Evolutionary conservation across 352 stramenopile genomes (phyloP).

Genomic region (Phytophthora podocarpi): DNA sequence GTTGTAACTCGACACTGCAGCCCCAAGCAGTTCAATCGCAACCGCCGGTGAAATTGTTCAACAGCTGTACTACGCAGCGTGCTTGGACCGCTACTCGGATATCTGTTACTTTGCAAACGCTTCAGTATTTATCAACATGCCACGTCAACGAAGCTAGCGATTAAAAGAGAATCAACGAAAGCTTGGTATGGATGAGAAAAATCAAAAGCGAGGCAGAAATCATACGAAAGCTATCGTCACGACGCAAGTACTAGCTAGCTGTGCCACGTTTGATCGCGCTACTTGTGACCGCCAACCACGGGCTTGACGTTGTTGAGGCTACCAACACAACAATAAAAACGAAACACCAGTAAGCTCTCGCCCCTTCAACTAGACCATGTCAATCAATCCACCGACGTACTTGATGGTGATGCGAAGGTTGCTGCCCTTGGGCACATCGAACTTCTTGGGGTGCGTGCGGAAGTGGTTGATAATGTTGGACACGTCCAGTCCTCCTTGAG

Average conservation of each 20-base stretch:
- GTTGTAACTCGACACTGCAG: no score
- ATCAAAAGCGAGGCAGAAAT: conserved; percentile 7
- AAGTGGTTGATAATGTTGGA: conserved; percentile 86
- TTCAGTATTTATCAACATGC: conserved; percentile 17
- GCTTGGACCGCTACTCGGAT: no score
- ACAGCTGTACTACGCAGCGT: no score
- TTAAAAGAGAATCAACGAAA: background rate
- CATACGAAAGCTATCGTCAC: conserved; percentile 5
- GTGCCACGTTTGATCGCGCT: background rate
- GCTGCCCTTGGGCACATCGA: conserved; percentile 76
- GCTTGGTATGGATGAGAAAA: conserved; percentile 2
- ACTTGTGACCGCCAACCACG: conserved; percentile 71
- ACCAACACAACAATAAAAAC: conserved; percentile 15
- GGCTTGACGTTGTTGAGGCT: conserved; percentile 78
- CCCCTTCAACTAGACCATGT: background rate
- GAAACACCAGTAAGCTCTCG: conserved; percentile 11
- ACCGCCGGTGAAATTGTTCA: no score
- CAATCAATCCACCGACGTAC: conserved; percentile 36
- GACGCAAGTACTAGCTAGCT: conserved; percentile 1
- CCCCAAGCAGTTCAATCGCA: no score
- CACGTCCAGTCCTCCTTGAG: conserved; percentile 54
- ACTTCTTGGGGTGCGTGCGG: conserved; percentile 78
- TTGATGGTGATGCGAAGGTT: conserved; percentile 86
- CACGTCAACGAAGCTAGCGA: conserved; percentile 7
- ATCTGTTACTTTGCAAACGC: no score